Percentiles rank a stretch among this genome's conserved stretches.
These are phyloP conservation scores for Aspergillus panamensis DNA, from an alignment of 495 filamentous ascomycete genomes.

Conservation along the genomic window DNA sequence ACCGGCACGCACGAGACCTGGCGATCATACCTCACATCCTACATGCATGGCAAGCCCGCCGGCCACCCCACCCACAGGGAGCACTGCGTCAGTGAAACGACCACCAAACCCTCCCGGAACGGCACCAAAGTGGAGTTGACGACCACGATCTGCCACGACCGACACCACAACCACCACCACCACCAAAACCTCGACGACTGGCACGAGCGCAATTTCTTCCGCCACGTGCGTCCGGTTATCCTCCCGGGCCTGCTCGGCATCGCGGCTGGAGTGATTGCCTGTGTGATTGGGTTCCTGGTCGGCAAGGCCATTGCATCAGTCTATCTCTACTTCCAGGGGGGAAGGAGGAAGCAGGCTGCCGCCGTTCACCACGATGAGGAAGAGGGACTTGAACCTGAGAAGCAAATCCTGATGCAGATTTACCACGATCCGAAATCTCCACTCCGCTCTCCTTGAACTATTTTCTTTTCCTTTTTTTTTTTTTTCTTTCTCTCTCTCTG, in stretches of 20 bases:
- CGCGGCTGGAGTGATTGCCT: conserved; percentile 38
- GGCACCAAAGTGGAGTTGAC: not conserved
- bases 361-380: not conserved
- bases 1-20: not conserved
- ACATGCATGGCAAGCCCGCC: conserved; percentile 8
- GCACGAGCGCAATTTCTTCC: conserved; percentile 25
- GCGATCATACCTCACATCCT: not conserved
- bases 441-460: not conserved
- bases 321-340: conserved; percentile 10
- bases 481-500: not conserved
- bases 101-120: conserved; percentile 2
- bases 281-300: conserved; percentile 39
- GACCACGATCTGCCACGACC: not conserved
- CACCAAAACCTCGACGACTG: conserved; percentile 18
- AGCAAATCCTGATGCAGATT: conserved; percentile 4
- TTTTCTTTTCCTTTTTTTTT: not conserved
- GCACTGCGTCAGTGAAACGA: conserved; percentile 6
- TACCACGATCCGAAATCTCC: not conserved
- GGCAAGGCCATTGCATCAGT: conserved; percentile 37
- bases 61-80: conserved; percentile 13
- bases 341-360: not conserved
- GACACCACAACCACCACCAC: not conserved
- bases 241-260: conserved; percentile 39
- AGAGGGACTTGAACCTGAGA: not conserved
- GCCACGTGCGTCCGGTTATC: conserved; percentile 32